These are phyloP conservation scores for Leucoagaricus sp. DNA, from an alignment of 1,284 basidiomycete genomes.

Conservation along the genomic window DNA sequence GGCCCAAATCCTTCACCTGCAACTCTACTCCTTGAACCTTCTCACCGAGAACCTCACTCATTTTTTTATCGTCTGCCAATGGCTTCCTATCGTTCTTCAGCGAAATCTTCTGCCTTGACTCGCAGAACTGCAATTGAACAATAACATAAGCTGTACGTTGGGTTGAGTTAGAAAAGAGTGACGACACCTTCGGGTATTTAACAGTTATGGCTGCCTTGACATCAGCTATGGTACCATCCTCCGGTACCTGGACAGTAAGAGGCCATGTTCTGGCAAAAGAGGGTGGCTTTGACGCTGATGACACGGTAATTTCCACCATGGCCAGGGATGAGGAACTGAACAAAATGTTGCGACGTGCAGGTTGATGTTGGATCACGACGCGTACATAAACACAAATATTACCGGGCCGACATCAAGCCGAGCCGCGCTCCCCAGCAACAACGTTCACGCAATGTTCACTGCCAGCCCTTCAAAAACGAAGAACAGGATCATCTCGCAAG, in stretches of 20 bases:
- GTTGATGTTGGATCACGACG: not conserved
- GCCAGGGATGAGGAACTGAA: not conserved
- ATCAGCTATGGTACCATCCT: conserved; percentile 55
- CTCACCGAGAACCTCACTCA: conserved; percentile 53
- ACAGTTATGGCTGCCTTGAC: conserved; percentile 59
- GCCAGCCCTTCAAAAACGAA: too few species aligned
- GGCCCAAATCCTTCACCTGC: conserved; percentile 85
- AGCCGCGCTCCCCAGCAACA: too few species aligned
- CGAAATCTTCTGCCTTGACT: conserved; percentile 73
- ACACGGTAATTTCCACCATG: conserved; percentile 66
- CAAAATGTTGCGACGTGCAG: not conserved
- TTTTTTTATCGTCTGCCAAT: conserved; percentile 62
- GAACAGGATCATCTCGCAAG: too few species aligned
- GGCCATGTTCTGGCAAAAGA: conserved; percentile 54
- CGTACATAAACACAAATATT: not conserved
- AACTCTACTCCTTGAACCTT: conserved; percentile 62
- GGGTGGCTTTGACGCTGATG: conserved; percentile 45
- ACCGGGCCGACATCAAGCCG: not conserved
- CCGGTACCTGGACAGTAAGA: conserved; percentile 52
- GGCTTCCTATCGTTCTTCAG: conserved; percentile 61
- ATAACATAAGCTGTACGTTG: not conserved
- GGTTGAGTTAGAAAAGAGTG: not conserved
- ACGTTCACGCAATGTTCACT: too few species aligned
- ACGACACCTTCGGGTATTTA: conserved; percentile 58
- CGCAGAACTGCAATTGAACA: conserved; percentile 54